Conservation (phyloP, 2,329 filamentous ascomycete species). For the Talaromyces sp. region DNA sequence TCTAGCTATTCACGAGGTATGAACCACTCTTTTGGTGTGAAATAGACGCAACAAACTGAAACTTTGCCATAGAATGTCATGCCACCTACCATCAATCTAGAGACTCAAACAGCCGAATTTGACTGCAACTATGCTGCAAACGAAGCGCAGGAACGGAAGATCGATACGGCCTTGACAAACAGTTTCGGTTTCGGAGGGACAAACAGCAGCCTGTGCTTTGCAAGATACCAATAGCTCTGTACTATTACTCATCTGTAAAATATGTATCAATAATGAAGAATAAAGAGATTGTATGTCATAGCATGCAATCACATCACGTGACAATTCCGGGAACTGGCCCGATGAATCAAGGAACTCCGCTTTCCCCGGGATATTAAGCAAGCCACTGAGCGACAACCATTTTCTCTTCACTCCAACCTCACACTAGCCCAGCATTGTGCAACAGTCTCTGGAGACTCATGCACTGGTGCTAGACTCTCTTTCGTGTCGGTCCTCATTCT, state of each 20-base stretch:
- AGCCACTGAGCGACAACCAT: neutral
- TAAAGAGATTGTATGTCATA: no score
- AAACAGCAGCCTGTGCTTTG: conserved; percentile 83
- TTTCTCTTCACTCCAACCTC: neutral
- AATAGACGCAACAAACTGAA: neutral
- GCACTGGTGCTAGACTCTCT: conserved; percentile 9
- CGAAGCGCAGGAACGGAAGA: conserved; percentile 63
- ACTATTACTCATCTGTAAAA: conserved; percentile 8
- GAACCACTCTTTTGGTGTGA: neutral
- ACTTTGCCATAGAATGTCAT: conserved; percentile 60
- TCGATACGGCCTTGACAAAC: conserved; percentile 79
- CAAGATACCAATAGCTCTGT: conserved; percentile 23
- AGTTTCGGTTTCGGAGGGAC: conserved; percentile 98
- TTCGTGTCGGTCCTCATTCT: neutral
- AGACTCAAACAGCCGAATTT: conserved; percentile 61
- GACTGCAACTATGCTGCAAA: conserved; percentile 82
- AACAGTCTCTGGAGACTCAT: conserved; percentile 6
- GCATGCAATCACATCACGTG: conserved; percentile 10
- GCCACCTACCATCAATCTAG: conserved; percentile 83
- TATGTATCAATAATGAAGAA: neutral
- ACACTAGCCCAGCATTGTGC: neutral
- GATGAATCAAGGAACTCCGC: conserved; percentile 7
- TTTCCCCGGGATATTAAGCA: conserved; percentile 9
- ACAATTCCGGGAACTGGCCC: neutral
- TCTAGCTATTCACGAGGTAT: conserved; percentile 72